Conservation (phyloP, 805 yeast genomes). For the Candida taoyuanica region DNA sequence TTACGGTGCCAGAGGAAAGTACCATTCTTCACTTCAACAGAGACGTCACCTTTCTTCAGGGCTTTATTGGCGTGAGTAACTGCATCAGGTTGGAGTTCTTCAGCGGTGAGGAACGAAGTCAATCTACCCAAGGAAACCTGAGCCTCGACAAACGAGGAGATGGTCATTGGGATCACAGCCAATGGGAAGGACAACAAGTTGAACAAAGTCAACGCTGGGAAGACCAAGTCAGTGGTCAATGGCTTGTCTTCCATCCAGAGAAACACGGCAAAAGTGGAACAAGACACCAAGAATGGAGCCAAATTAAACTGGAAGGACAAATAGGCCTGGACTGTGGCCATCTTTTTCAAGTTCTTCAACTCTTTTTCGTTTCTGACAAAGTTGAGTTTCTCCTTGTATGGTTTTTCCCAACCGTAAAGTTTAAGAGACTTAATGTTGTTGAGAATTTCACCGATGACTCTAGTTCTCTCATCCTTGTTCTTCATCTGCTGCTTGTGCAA, state of each 20-base stretch:
- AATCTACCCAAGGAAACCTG: slow-evolving; percentile 78
- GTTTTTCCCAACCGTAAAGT: slow-evolving; percentile 92
- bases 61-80: slow-evolving; percentile 48
- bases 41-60: slow-evolving; percentile 56
- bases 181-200: slow-evolving; percentile 88
- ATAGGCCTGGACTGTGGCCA: slow-evolving; percentile 68
- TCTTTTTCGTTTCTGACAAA: slow-evolving; percentile 87
- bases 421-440: slow-evolving; percentile 90
- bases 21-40: slow-evolving; percentile 58
- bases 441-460: slow-evolving; percentile 81
- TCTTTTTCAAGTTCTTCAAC: slow-evolving; percentile 64
- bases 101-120: slow-evolving; percentile 62
- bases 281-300: slow-evolving; percentile 86
- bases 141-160: slow-evolving; percentile 83
- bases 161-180: slow-evolving; percentile 86
- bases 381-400: slow-evolving; percentile 69
- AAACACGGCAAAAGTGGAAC: slow-evolving; percentile 83
- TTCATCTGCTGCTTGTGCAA: slow-evolving; percentile 85
- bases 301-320: slow-evolving; percentile 74
- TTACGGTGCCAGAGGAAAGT: slow-evolving; percentile 77
- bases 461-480: slow-evolving; percentile 86
- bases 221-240: slow-evolving; percentile 83
- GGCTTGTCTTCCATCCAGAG: slow-evolving; percentile 56
- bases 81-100: slow-evolving; percentile 81
- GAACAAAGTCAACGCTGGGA: slow-evolving; percentile 86